Evolutionary conservation across 1,284 basidiomycete species (phyloP), one percentile per base, ranked within the genome.

Genomic region (Anthracocystis panici-leucophaei): DNA sequence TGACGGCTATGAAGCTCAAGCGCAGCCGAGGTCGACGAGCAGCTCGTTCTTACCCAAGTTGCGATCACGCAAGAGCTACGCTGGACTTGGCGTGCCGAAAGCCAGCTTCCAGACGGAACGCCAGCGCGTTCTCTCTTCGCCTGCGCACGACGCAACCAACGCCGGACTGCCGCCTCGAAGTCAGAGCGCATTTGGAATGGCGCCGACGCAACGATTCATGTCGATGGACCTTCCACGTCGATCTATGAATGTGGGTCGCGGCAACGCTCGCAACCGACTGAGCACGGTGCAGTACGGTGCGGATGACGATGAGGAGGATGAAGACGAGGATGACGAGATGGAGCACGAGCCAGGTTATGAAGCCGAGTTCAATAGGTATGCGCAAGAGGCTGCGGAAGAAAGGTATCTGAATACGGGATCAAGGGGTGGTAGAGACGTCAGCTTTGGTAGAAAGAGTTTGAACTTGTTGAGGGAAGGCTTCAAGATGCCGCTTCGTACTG

Each of bases 161-260:
- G 57, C 38, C 3, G 41, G 16, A 0, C 11, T 53, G 21, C 74
- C 78, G 12, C 68, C 75, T 6, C 66, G 78, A 20, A 75, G 74
- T 56, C 78, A 79, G 40, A 76, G 72, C 46, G 75, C 78, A 7
- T 67, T 79, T 18, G 75, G 75, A 5, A 77, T 74, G 67, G 61
- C 65, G 6, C 59, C 67, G 7, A 60, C 63, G n/a, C 67, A 75
- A 23, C 53, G 71, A 1, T 77, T 75, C 49, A 59, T 69, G 45
- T 74, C 68, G 42, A 66, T 68, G 65, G 69, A 76, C 52, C 12
- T 71, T 6, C 68, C 59, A 16, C 61, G 74, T 2, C 57, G 68
- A 16, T 67, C 65, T 3, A 71, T 65, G 57, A 71, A 75, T 42
- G 68, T 70, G 2, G 44, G 31, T 16, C 61, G 70, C 16, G 33